A percentile compares a stretch with the other conserved stretches of the same genome.
Evolutionary conservation across 2,329 filamentous ascomycete genomes (phyloP).

Genomic region (Chrysoporthe cubensis): DNA sequence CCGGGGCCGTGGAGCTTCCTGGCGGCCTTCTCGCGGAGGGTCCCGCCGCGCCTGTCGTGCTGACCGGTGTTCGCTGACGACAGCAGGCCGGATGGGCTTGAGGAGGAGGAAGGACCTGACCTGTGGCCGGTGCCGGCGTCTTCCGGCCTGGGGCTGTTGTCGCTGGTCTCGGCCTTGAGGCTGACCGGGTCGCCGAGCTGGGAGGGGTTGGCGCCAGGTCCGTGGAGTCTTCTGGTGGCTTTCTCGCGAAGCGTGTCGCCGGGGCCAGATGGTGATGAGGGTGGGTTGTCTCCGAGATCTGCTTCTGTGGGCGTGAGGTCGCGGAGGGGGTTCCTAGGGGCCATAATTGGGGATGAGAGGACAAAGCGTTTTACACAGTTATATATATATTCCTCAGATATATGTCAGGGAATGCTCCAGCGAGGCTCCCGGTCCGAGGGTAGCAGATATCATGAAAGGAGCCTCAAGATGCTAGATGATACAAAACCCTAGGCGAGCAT

Average conservation of each 20-base stretch:
- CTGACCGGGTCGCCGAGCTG: conserved; percentile 28
- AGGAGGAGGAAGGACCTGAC: background rate
- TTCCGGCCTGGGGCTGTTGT: conserved; percentile 10
- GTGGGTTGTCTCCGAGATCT: conserved; percentile 15
- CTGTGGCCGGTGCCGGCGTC: background rate
- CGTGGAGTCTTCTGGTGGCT: conserved; percentile 26
- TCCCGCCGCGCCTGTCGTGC: conserved; percentile 7
- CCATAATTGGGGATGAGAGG: conserved; percentile 5
- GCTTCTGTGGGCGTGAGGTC: conserved; percentile 27
- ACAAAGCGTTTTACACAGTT: background rate
- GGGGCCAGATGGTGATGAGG: background rate
- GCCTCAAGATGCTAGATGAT: background rate
- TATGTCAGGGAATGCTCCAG: too few species aligned
- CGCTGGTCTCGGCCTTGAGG: conserved; percentile 26
- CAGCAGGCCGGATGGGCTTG: background rate
- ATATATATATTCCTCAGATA: too few species aligned
- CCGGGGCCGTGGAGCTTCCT: conserved; percentile 23
- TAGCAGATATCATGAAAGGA: background rate
- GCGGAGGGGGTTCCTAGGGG: conserved; percentile 25
- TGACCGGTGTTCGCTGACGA: background rate
- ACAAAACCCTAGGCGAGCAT: background rate
- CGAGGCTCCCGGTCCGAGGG: background rate
- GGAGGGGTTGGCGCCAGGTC: conserved; percentile 24
- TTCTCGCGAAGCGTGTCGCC: conserved; percentile 25
- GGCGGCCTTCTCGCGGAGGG: conserved; percentile 26